Base-by-base conservation (phyloP, 2,329 filamentous ascomycete species). In the Hymenoscyphus scutula region DNA sequence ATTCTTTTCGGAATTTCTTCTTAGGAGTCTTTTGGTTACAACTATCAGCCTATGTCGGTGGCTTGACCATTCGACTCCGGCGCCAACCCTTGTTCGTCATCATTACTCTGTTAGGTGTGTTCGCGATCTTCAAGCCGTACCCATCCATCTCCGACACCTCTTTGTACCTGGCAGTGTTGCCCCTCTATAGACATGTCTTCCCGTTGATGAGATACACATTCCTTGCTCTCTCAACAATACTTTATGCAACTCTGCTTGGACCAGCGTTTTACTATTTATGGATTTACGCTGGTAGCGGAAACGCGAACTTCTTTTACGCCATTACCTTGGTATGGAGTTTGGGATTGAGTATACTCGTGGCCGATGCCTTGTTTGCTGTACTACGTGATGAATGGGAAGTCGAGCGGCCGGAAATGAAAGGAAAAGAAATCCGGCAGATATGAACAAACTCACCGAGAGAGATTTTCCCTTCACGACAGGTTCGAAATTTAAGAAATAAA, bases 231-330 rank as follows among this genome's bases (percentile, higher is more conserved):
- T 88, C 92, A 0, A 90, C 90, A 1, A 82, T 99, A 45, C 79
- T 98, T 10, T 99, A 99, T 76, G 89, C 92, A 27, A 89, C 89
- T 2, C 88, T 97, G 65, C 83, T 99, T 0, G 95, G 95, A 0
- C 95, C 95, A 1, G 92, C 93, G 0, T 99, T 99, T 74, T 97
- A 98, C 75, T 89, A 99, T 74, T 81, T 99, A 5, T 99, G 95
- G 95, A 94, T 99, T 62, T 99, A 98, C 73, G 95, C 95, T 2
- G 95, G 95, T 57, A 97, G 92, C 62, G 95, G 95, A 30, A 99
- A 99, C 72, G 95, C 95, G 63, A 99, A 99, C 75, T 99, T 99
- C 79, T 99, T 99, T 79, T 99, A 99, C 74, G 95, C 95, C 68
- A 98, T 99, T 71, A 99, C 95, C 0, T 79, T 99, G n/a, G 95